Conservation (phyloP, 1,139 yeast genomes). For the Lodderomyces orthopsilosis region DNA sequence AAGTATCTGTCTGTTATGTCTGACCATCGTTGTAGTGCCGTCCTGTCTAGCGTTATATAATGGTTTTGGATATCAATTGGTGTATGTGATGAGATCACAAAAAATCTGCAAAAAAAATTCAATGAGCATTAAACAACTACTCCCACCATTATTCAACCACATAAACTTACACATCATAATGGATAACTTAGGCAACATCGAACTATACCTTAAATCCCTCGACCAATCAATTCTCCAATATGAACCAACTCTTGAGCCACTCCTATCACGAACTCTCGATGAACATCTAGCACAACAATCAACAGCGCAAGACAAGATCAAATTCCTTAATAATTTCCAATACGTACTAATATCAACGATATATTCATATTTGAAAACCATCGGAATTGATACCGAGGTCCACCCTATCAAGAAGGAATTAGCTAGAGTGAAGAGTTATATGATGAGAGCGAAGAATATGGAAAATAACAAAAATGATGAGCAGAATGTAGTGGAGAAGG, state of each 20-base stretch:
- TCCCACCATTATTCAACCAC: background rate
- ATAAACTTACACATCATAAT: constrained; percentile 19
- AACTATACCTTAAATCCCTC: constrained; percentile 23
- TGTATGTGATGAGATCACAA: background rate
- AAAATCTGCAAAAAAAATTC: constrained; percentile 1
- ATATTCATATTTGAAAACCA: constrained; percentile 57
- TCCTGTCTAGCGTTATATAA: too few relatives aligned
- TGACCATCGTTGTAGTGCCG: constrained; percentile 13
- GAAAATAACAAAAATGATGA: constrained; percentile 22
- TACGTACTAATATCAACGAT: constrained; percentile 46
- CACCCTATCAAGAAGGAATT: constrained; percentile 73
- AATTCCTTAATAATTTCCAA: constrained; percentile 38
- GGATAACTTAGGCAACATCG: constrained; percentile 42
- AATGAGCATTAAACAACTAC: background rate
- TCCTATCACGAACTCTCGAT: constrained; percentile 34
- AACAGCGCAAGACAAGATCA: constrained; percentile 33
- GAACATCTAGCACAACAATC: constrained; percentile 28
- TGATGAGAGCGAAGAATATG: constrained; percentile 56
- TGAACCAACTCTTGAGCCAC: constrained; percentile 28
- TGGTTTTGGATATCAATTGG: too few relatives aligned
- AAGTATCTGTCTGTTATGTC: constrained; percentile 75
- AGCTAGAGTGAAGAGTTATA: constrained; percentile 63
- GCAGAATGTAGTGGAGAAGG: constrained; percentile 15
- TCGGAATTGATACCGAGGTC: constrained; percentile 54
- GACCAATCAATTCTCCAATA: constrained; percentile 32